Conservation (phyloP, 1,139 yeast genomes). For the Yamadazyma conglobata region DNA sequence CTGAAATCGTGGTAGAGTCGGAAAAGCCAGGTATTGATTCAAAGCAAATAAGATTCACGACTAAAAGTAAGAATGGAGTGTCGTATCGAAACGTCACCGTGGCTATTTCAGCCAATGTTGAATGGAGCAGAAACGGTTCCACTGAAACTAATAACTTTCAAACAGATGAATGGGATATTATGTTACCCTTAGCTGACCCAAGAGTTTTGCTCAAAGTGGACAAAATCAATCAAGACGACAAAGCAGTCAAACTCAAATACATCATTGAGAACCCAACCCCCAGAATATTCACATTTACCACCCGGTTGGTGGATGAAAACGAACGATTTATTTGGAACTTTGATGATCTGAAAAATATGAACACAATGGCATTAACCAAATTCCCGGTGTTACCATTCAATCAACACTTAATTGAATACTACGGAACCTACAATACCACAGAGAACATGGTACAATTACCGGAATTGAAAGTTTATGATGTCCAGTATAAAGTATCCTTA, state of each 20-base stretch:
- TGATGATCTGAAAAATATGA: constrained; percentile 23
- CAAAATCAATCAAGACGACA: constrained; percentile 12
- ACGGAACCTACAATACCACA: constrained; percentile 24
- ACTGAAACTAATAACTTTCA: constrained; percentile 22
- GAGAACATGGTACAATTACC: constrained; percentile 44
- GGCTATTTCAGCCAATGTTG: constrained; percentile 21
- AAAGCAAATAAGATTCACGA: constrained; percentile 25
- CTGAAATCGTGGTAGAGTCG: constrained; percentile 28
- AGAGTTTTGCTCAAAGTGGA: constrained; percentile 49
- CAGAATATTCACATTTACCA: constrained; percentile 60
- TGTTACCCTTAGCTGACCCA: constrained; percentile 67
- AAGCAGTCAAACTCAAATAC: constrained; percentile 36
- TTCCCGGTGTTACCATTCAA: constrained; percentile 64
- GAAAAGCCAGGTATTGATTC: constrained; percentile 7
- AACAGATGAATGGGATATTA: constrained; percentile 44
- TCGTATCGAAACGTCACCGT: constrained; percentile 40
- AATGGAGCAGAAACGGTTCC: constrained; percentile 32
- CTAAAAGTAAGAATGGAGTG: constrained; percentile 38
- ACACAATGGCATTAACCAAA: constrained; percentile 26
- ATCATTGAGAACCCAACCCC: constrained; percentile 74
- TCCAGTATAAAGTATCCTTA: constrained; percentile 63
- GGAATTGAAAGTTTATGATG: constrained; percentile 55
- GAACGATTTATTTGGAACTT: constrained; percentile 28
- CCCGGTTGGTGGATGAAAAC: constrained; percentile 28
- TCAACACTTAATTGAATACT: constrained; percentile 40